Evolutionary conservation across 352 stramenopile species (phyloP).

Genomic region (Phytophthora fragariae): DNA sequence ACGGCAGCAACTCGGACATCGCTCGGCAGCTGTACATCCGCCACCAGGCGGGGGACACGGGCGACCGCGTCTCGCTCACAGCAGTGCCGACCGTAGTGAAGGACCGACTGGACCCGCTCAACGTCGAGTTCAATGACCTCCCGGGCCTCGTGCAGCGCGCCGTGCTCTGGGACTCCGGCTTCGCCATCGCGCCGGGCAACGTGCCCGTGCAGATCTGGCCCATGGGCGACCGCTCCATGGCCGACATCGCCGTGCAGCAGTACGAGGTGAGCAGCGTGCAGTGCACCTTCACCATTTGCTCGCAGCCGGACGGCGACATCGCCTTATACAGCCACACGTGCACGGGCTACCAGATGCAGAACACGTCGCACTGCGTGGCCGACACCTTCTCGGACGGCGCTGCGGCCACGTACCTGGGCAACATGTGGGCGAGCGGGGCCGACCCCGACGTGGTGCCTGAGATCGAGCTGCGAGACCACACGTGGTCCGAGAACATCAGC

Average conservation of each 20-base stretch:
- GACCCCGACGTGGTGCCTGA: constrained; percentile 25
- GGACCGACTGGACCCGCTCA: constrained; percentile 20
- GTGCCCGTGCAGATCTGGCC: constrained; percentile 26
- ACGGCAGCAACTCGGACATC: constrained; percentile 46
- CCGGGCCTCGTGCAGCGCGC: constrained; percentile 40
- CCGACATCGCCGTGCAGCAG: constrained; percentile 26
- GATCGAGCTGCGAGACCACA: constrained; percentile 31
- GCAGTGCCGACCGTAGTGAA: constrained; percentile 19
- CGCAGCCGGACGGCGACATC: constrained; percentile 19
- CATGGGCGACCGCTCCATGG: constrained; percentile 30
- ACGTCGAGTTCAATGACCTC: constrained; percentile 28
- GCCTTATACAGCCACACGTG: constrained; percentile 35
- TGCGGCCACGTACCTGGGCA: constrained; percentile 15
- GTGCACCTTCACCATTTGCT: constrained; percentile 35
- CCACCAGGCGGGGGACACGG: constrained; percentile 22
- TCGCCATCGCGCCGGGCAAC: constrained; percentile 21
- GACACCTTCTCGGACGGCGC: constrained; percentile 24
- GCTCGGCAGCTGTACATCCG: constrained; percentile 44
- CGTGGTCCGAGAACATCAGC: constrained; percentile 22
- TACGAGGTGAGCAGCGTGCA: constrained; percentile 20
- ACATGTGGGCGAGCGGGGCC: constrained; percentile 38
- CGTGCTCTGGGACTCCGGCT: constrained; percentile 48
- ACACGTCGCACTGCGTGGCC: constrained; percentile 33
- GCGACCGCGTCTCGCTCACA: constrained; percentile 16
- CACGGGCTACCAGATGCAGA: constrained; percentile 46